These are phyloP conservation scores for barley (Hordeum vulgare) DNA, from an alignment of 176 grass and related monocot genomes.

Conservation along the genomic window MorexV3_pseudomolecules_assembly NC_058520.1:154707410-154707909, in stretches of 20 bases:
- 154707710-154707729: constrained; percentile 22
- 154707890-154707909: constrained; percentile 39
- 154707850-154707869: constrained; percentile 67
- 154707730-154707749: constrained; percentile 55
- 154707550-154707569: constrained; percentile 38
- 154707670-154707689: not conserved
- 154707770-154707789: constrained; percentile 84
- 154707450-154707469: not conserved
- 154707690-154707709: constrained; percentile 36
- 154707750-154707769: constrained; percentile 77
- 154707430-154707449: not conserved
- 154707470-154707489: not conserved
- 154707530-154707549: constrained; percentile 31
- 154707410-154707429: not conserved
- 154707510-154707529: not conserved
- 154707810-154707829: constrained; percentile 66
- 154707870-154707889: constrained; percentile 79
- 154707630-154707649: constrained; percentile 16
- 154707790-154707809: constrained; percentile 67
- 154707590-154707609: constrained; percentile 55
- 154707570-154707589: constrained; percentile 70
- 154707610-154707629: constrained; percentile 49
- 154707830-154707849: constrained; percentile 71
- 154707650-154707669: constrained; percentile 19
- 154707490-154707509: not conserved